Conservation (phyloP, 164 flowering plant genomes). For the Brasenia schreberi region DNA sequence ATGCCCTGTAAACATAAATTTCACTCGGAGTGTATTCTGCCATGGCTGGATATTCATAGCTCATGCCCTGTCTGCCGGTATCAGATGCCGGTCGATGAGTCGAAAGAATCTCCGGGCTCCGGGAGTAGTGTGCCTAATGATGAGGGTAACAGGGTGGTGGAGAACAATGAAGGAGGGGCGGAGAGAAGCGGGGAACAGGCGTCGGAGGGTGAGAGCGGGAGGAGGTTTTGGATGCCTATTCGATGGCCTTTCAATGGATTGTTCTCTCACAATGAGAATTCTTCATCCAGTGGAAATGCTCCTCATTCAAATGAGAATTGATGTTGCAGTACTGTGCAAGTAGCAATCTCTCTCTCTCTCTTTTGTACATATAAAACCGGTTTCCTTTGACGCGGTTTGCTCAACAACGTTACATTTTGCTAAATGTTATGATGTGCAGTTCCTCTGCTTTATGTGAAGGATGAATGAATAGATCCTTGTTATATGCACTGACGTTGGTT, state of each 20-base stretch:
- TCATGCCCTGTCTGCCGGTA: slow-evolving; percentile 83
- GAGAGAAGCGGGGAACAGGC: slow-evolving; percentile 16
- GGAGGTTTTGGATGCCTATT: slow-evolving; percentile 32
- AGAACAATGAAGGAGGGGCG: slow-evolving; percentile 3
- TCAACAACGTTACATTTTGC: neutral
- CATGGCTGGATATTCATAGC: slow-evolving; percentile 87
- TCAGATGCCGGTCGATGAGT: slow-evolving; percentile 59
- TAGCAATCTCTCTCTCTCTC: neutral
- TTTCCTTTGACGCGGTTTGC: neutral
- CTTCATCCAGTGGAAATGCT: slow-evolving; percentile 12
- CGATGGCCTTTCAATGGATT: slow-evolving; percentile 57
- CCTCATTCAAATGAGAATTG: slow-evolving; percentile 26
- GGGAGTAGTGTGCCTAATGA: slow-evolving; percentile 6
- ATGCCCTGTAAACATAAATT: slow-evolving; percentile 93
- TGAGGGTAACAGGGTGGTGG: slow-evolving; percentile 10
- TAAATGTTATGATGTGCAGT: neutral
- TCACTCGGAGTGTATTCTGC: slow-evolving; percentile 50
- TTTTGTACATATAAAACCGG: neutral
- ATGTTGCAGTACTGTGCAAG: slow-evolving; percentile 1
- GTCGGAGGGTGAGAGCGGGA: slow-evolving; percentile 19
- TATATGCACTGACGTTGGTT: too few species aligned
- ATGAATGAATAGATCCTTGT: too few species aligned
- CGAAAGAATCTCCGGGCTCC: slow-evolving; percentile 28
- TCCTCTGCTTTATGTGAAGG: neutral
- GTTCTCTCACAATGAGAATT: slow-evolving; percentile 10